Evolutionary conservation across 805 yeast genomes (phyloP), one percentile per base, ranked within the genome.

Genomic region (Saccharomycopsis sp.): DNA sequence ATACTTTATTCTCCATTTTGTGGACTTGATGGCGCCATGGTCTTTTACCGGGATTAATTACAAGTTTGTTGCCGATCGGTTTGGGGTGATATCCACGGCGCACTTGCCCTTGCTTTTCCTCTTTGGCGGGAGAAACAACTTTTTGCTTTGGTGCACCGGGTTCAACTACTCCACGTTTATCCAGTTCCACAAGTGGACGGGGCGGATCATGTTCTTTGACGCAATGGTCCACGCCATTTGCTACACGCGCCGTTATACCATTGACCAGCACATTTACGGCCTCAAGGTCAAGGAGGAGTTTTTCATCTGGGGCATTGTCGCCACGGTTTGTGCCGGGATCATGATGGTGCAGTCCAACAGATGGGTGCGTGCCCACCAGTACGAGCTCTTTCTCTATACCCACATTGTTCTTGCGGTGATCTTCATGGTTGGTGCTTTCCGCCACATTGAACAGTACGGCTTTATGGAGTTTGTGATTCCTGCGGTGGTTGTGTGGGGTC

Each of bases 81-180:
- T 63, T 0, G 61, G 58, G 6, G 45, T 58, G 30, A 42, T 55
- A n/a, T 40, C 50, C 1, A 60, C 64, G 49, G 61, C 62, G 1
- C 63, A 63, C 31, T 49, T 77, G 46, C 89, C 92, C 0, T 49
- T 69, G 3, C 52, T 76, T 23, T 64, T 77, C 16, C 53, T 81
- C 26, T 77, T 83, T 54, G 80, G 84, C 5, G 82, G 86, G 7
- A 64, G 94, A 52, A 84, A 81, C 58, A 84, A 80, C 56, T 64
- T 84, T 20, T 58, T 83, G 48, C 71, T 72, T 46, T 60, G 60
- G 51, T 34, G 78, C 4, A 71, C 88, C 0, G 83, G 84, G 2
- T 67, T 85, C 67, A 63, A 75, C 4, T 77, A 71, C 50, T 62
- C 77, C 7, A 67, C 80, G 1, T 80, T 82, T 58, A 69, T 79